These are phyloP conservation scores for peach (Prunus persica) DNA, from an alignment of 306 rosid species.

Conservation along the genomic window Prunus_persica_NCBIv2 NC_034016.1:345501-346000, in stretches of 20 bases:
- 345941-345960: no score
- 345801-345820: no score
- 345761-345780: no score
- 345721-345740: not conserved
- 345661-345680: not conserved
- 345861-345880: no score
- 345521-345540: not conserved
- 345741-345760: not conserved
- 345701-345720: not conserved
- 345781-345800: no score
- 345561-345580: not conserved
- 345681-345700: not conserved
- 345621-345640: no score
- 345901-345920: no score
- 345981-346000: not conserved
- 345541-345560: not conserved
- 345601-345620: not conserved
- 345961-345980: not conserved
- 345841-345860: no score
- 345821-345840: no score
- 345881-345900: no score
- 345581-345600: not conserved
- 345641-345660: no score
- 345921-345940: no score
- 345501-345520: not conserved